These are phyloP conservation scores for Lentinula novae-zelandiae DNA, from an alignment of 1,284 basidiomycete genomes.

Conservation along the genomic window DNA sequence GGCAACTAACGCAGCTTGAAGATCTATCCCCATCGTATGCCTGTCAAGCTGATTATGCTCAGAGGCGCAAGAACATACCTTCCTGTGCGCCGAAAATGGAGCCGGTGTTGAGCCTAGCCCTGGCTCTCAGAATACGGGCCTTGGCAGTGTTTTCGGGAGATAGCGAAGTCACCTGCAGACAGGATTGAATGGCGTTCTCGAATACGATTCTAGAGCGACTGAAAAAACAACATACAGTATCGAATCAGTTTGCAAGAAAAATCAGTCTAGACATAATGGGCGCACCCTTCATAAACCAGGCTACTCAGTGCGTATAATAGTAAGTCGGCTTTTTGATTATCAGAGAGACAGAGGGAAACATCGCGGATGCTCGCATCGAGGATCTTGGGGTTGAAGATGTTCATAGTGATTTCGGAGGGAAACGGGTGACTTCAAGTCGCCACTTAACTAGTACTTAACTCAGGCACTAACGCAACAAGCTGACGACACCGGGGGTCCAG, in stretches of 20 bases:
- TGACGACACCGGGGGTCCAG: constrained; percentile 1
- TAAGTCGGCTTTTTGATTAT: constrained; percentile 64
- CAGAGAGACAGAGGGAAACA: constrained; percentile 50
- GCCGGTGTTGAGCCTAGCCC: constrained; percentile 56
- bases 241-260: not conserved
- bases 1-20: constrained; percentile 57
- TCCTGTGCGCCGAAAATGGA: constrained; percentile 60
- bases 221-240: constrained; percentile 13
- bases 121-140: constrained; percentile 61
- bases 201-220: constrained; percentile 58
- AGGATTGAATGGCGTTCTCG: constrained; percentile 72
- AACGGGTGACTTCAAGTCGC: not conserved
- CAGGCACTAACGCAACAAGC: not conserved
- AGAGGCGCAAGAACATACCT: constrained; percentile 35
- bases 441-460: not conserved
- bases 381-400: constrained; percentile 69
- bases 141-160: constrained; percentile 50
- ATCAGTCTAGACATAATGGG: constrained; percentile 12
- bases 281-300: constrained; percentile 43
- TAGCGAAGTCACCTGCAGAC: constrained; percentile 53
- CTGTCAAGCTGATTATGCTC: not conserved
- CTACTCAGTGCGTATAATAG: constrained; percentile 59
- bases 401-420: constrained; percentile 29
- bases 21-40: constrained; percentile 38
- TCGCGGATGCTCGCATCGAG: constrained; percentile 69